Evolutionary conservation across 495 filamentous ascomycete genomes (phyloP), one percentile per base, ranked within the genome.

Genomic region (Xylaria bambusicola): DNA sequence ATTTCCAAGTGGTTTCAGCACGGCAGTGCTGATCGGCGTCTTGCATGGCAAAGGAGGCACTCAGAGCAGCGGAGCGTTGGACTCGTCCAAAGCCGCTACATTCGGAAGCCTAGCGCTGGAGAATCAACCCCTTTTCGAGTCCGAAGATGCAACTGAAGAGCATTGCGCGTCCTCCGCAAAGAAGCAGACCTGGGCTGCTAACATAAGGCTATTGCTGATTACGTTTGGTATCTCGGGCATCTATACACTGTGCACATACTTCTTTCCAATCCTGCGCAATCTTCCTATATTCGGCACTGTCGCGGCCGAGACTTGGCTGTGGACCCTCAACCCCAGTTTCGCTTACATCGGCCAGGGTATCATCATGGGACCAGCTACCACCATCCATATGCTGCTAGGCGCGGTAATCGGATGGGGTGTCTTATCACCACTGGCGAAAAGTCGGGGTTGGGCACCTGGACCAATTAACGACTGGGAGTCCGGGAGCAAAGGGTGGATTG

Each of bases 401-500:
- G 93, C 95, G 7, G 71, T 96, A 5, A 66, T 97, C 7, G 94
- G 94, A 13, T 99, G 95, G 95, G 94, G 84, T 0, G 73, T 99
- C 7, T 77, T 99, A 3, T 96, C 91, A 2, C 94, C 94, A 15
- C 71, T 98, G 26, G 94, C 93, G 0, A 95, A 95, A 68, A 73
- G 73, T 60, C 84, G 83, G 62, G 91, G 89, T 9, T 99, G 94
- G 94, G 95, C 94, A 15, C 89, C 92, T 1, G 94, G 92, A 0
- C 79, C 84, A 1, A 91, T 97, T 1, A 74, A 84, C 24, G 90
- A 94, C 68, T 99, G 95, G 95, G 86, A 88, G 56, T 83, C 77
- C 31, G 94, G 94, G 6, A 94, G 89, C 68, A 96, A 97, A 77
- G 94, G 93, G 20, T 99, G 94, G 94, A 97, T 99, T 58, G 90